Percentiles rank a stretch among this genome's conserved stretches.
phyloP scores from a whole-genome alignment of 108 stramenopile genomes.

The Conticribra guillardii region DNA sequence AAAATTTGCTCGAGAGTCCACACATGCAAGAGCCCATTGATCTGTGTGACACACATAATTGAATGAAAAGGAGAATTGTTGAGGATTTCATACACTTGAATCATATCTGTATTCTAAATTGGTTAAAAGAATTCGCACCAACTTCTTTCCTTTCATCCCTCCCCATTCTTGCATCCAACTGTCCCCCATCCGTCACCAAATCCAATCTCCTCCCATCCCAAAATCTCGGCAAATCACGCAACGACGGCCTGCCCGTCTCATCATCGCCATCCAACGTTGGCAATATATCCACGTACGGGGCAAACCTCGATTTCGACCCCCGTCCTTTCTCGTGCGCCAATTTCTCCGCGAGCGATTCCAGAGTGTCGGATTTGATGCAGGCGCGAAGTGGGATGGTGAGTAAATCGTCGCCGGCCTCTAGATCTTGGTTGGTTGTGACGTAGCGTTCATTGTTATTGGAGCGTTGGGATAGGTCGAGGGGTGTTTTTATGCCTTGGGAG shows the following conservation, averaged over 20 bases:
- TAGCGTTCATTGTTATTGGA: slow-evolving; percentile 49
- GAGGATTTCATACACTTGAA: no score
- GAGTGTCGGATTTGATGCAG: slow-evolving; percentile 62
- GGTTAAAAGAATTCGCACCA: slow-evolving; percentile 31
- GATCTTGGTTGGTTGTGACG: slow-evolving; percentile 42
- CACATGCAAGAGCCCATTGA: slow-evolving; percentile 79
- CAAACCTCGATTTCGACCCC: slow-evolving; percentile 60
- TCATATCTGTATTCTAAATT: no score
- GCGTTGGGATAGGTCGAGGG: slow-evolving; percentile 50
- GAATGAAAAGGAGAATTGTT: no score
- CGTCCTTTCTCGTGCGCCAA: slow-evolving; percentile 58
- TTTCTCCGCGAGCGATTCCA: slow-evolving; percentile 61
- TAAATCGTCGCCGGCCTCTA: slow-evolving; percentile 32
- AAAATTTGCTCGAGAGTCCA: slow-evolving; percentile 78
- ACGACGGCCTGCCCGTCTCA: not conserved
- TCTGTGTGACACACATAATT: slow-evolving; percentile 19
- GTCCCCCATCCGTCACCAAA: slow-evolving; percentile 64
- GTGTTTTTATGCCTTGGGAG: slow-evolving; percentile 61
- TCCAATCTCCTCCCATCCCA: slow-evolving; percentile 65
- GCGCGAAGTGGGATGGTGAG: slow-evolving; percentile 60
- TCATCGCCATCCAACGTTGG: slow-evolving; percentile 53
- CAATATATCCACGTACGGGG: slow-evolving; percentile 57
- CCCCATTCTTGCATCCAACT: slow-evolving; percentile 54
- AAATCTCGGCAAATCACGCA: slow-evolving; percentile 71
- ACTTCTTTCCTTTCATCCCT: slow-evolving; percentile 45